phyloP scores from a whole-genome alignment of 1,284 basidiomycete genomes.

The Caloboletus inedulis region DNA sequence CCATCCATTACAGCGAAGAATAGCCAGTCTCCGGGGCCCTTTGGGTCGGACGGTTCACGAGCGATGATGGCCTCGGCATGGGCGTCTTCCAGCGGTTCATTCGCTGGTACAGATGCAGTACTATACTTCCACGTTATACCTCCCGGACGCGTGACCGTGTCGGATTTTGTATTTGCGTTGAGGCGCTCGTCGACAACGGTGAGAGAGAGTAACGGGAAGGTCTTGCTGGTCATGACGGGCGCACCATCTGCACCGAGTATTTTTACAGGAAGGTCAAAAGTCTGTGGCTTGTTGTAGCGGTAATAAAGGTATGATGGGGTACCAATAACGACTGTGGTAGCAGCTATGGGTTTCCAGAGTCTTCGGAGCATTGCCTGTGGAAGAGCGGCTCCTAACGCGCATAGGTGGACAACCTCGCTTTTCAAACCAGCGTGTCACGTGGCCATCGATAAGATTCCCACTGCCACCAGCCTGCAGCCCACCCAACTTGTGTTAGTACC shows the following conservation, averaged over 20 bases:
- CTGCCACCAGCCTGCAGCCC: conserved; percentile 11
- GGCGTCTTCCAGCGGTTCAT: conserved; percentile 90
- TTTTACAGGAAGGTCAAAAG: conserved; percentile 58
- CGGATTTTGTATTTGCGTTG: conserved; percentile 49
- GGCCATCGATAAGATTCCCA: conserved; percentile 30
- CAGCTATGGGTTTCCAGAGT: conserved; percentile 57
- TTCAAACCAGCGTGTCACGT: conserved; percentile 17
- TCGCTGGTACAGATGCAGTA: conserved; percentile 78
- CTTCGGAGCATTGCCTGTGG: conserved; percentile 50
- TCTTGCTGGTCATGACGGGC: conserved; percentile 47
- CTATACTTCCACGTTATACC: conserved; percentile 69
- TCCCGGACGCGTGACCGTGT: conserved; percentile 45
- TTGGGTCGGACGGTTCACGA: conserved; percentile 54
- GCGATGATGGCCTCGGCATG: conserved; percentile 70
- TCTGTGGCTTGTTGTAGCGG: conserved; percentile 35
- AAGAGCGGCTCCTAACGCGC: background rate
- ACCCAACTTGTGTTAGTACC: conserved; percentile 25
- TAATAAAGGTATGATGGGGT: conserved; percentile 46
- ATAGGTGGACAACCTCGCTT: too few species aligned
- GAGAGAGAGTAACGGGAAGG: conserved; percentile 57
- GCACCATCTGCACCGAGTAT: conserved; percentile 58
- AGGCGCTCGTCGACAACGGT: conserved; percentile 58
- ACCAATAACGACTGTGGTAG: conserved; percentile 40
- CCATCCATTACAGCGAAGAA: conserved; percentile 94
- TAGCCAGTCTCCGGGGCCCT: conserved; percentile 66